Base-by-base conservation (phyloP, 345 rosid genomes). In the Microcos paniculata region DNA sequence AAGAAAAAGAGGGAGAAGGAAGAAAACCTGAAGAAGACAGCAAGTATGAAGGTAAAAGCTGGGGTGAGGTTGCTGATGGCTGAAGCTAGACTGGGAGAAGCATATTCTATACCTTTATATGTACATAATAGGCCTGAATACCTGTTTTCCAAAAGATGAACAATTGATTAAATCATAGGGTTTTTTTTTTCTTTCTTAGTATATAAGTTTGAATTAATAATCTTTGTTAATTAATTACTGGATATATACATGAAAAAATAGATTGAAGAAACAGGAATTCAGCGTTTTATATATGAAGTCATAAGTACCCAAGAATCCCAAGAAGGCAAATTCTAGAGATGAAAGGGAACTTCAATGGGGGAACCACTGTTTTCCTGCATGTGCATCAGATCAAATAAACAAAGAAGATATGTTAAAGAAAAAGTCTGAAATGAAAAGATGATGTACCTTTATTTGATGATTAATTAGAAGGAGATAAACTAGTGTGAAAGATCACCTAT, bases 71-170 rank as follows among this genome's bases (percentile, higher is more conserved):
- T 87, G 79, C 83, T 69, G 8, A 87, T 80, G 46, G 84, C 85
- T 19, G 90, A 85, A 62, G 85, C 70, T 55, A 87, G 86, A 66
- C 84, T 87, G 19, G 90, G 87, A 68, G 87, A 79, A 51, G 80
- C 79, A 65, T 78, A 83, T 35, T 70, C 77, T 31, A 82, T 28
- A 2, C 86, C 90, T 68, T 75, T 82, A 59, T 65, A 80, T 5
- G 84, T 82, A 55, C 62, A 35, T 23, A 80, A 4, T 56, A 49
- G 68, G 24, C 72, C 33, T 14, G 62, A 38, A 52, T 69, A 55
- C 78, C 90, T 87, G 84, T 73, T 53, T n/a, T 12, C 65, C 58
- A 14, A 57, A 65, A 3, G 40, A 46, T 38, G 8, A 0, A 24
- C 53, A 55, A 35, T 35, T 35, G 6, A 35, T 7, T 30, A 26